Evolutionary conservation across 345 rosid species (phyloP).

Genomic region (Populus euphratica): DNA sequence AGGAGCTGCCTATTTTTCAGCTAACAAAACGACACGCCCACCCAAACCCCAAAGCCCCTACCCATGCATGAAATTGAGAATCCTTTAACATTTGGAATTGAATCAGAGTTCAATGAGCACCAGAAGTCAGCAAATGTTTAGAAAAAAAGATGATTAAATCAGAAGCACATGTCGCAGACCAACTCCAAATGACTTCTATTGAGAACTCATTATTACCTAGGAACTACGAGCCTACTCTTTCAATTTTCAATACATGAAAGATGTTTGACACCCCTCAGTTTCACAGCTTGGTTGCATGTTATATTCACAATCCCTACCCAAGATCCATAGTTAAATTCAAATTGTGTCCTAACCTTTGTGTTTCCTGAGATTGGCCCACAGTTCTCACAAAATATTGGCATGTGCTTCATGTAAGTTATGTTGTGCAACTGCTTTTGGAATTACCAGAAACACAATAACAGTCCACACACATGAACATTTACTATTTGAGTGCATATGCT

Average conservation of each 20-base stretch:
- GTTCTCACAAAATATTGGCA: background rate
- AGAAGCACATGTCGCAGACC: background rate
- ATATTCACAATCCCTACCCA: background rate
- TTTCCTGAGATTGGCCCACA: background rate
- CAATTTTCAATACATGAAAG: background rate
- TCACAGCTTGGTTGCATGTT: background rate
- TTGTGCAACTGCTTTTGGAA: background rate
- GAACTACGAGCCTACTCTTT: background rate
- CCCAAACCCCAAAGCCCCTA: background rate
- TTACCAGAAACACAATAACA: background rate
- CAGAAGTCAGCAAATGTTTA: background rate
- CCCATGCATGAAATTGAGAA: background rate
- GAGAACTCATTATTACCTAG: background rate
- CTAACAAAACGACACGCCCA: background rate
- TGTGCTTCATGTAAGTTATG: background rate
- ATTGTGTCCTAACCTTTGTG: background rate
- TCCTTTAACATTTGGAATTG: background rate
- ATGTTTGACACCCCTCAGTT: background rate
- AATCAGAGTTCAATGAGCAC: background rate
- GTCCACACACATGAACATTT: background rate
- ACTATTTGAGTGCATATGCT: background rate
- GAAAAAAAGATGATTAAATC: background rate
- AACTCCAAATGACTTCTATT: background rate
- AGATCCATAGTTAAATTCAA: background rate
- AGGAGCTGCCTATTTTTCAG: background rate